phyloP scores from a whole-genome alignment of 495 filamentous ascomycete genomes.

The Tirmania nivea region DNA sequence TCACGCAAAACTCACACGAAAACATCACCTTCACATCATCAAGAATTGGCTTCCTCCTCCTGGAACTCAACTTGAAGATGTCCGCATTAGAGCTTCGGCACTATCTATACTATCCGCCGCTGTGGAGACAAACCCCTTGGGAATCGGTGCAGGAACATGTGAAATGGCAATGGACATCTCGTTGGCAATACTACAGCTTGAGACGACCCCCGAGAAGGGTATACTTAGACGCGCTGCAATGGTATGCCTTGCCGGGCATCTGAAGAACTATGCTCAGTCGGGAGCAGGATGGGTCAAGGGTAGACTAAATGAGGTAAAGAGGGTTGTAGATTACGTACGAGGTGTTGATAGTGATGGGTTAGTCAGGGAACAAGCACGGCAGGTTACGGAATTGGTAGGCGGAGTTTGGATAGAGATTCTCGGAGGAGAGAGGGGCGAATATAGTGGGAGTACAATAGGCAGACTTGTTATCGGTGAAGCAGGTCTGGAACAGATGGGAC shows the following conservation, averaged over 20 bases:
- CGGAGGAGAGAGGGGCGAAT: neutral
- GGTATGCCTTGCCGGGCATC: constrained; percentile 41
- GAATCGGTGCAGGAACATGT: constrained; percentile 33
- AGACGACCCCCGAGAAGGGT: constrained; percentile 37
- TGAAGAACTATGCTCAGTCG: constrained; percentile 40
- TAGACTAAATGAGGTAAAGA: constrained; percentile 40
- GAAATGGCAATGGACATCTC: constrained; percentile 43
- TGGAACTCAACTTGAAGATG: constrained; percentile 46
- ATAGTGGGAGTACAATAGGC: neutral
- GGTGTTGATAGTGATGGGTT: constrained; percentile 49
- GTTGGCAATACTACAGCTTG: constrained; percentile 42
- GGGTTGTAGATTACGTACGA: constrained; percentile 42
- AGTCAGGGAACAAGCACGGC: constrained; percentile 47
- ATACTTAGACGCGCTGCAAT: constrained; percentile 57
- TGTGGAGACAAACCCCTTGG: constrained; percentile 43
- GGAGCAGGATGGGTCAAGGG: constrained; percentile 29
- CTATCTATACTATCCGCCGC: constrained; percentile 46
- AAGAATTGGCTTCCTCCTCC: constrained; percentile 34
- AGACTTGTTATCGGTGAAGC: neutral
- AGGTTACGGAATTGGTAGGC: constrained; percentile 49
- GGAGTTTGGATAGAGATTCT: constrained; percentile 15
- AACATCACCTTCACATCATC: constrained; percentile 34
- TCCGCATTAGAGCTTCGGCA: constrained; percentile 56
- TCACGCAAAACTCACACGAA: constrained; percentile 1
- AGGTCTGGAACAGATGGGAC: neutral